phyloP scores from a whole-genome alignment of 139 green algal genomes.

The Chlamydomonas applanata region DNA sequence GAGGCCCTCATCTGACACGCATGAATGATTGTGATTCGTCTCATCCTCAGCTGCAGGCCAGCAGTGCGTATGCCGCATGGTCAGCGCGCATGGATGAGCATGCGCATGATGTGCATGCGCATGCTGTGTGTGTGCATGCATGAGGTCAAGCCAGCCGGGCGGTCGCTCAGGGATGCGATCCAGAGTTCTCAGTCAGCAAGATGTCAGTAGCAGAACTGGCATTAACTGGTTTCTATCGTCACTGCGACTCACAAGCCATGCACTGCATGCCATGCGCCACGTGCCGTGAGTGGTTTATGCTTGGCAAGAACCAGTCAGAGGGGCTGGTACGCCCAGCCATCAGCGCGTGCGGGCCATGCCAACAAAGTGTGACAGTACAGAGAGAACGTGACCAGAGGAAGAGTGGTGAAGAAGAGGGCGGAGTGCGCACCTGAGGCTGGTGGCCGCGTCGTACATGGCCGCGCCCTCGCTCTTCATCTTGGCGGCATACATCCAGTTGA shows the following conservation, averaged over 20 bases:
- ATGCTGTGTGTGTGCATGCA: background rate
- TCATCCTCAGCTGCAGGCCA: conserved; percentile 44
- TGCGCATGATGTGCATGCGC: background rate
- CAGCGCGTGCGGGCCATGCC: no score
- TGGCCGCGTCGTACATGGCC: conserved; percentile 93
- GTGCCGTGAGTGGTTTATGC: no score
- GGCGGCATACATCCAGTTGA: conserved; percentile 99
- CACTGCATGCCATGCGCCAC: background rate
- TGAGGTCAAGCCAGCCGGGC: background rate
- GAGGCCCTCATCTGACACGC: conserved; percentile 48
- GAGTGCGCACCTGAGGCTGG: conserved; percentile 64
- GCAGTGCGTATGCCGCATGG: no score
- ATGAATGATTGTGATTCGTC: conserved; percentile 38
- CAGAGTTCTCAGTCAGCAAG: conserved; percentile 13
- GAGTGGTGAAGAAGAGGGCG: no score
- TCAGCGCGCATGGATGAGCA: background rate
- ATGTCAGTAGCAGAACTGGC: conserved; percentile 52
- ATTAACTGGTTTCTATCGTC: conserved; percentile 42
- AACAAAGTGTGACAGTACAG: no score
- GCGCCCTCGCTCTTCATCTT: conserved; percentile 95
- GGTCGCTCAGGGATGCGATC: conserved; percentile 10
- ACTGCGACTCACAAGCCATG: conserved; percentile 19
- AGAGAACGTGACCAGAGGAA: no score
- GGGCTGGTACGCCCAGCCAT: no score
- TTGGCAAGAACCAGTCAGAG: no score